Base-by-base conservation (phyloP, 148 eudicot species). In the Tetragonia tetragonoides region DNA sequence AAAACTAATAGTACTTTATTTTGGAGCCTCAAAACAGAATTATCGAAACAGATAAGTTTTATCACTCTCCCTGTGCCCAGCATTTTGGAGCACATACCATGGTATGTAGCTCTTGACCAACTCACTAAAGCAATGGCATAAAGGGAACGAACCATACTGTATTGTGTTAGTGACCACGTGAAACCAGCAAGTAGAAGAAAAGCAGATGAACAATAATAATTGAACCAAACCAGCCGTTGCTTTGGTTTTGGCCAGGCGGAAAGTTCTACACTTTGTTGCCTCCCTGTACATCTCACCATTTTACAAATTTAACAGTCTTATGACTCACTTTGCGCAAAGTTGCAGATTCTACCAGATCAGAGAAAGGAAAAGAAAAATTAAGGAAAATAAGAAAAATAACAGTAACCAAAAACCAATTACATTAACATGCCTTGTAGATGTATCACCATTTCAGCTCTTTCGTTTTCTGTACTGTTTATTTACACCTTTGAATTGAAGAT, bases 401-500 rank as follows among this genome's bases (percentile, higher is more conserved):
- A 14, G 20, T 61, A n/a, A 38, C 8, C 12, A 17, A 5, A 18
- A 41, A 79, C 41, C 34, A 38, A 5, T 70, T 49, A 74, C 78
- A 59, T 51, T 16, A 70, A 40, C 64, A 28, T 12, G n/a, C 56
- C 28, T 21, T 10, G 40, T 49, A 68, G 34, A 28, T 28, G 56
- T 17, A 44, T 46, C 14, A 66, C 21, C 57, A 73, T 44, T 60
- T 20, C 9, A 40, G 20, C 47, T 42, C 10, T 69, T 37, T 51
- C 59, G 24, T 47, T 21, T 51, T 59, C 62, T 47, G 28, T 47
- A n/a, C 82, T 23, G 28, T 49, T 47, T 34, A 82, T 82, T 82
- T 77, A 77, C 84, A 77, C 74, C 65, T 47, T 17, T 2, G 24
- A 68, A 18, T 67, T 24, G 38, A 20, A 63, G 7, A 46, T 37